These are phyloP conservation scores for Oryza officinalis DNA, from an alignment of 176 grass and related monocot species.

Conservation along the genomic window DNA sequence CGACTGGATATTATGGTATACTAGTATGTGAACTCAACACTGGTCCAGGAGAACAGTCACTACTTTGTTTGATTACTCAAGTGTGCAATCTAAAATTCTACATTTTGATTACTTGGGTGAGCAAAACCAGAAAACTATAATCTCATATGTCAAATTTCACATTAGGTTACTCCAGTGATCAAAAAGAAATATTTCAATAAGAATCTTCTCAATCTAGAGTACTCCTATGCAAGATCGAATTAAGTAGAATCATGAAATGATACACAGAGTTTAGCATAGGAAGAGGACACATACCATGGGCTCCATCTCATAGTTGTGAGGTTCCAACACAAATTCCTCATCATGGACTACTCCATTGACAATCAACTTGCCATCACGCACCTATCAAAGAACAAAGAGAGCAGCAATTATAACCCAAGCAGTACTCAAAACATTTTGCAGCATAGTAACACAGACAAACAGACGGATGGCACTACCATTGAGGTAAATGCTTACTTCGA, in stretches of 20 bases:
- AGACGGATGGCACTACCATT: constrained; percentile 37
- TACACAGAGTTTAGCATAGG: background rate
- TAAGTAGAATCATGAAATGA: background rate
- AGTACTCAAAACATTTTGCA: constrained; percentile 21
- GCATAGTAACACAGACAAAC: constrained; percentile 2
- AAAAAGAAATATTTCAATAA: background rate
- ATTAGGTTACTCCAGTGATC: background rate
- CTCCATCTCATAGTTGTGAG: constrained; percentile 75
- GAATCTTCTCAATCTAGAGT: background rate
- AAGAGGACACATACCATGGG: constrained; percentile 57
- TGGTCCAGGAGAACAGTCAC: background rate
- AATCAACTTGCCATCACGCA: constrained; percentile 79
- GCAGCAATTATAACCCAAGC: constrained; percentile 21
- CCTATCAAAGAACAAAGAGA: constrained; percentile 52
- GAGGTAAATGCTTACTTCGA: constrained; percentile 75
- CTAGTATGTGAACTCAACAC: background rate
- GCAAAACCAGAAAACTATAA: background rate
- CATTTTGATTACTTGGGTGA: background rate
- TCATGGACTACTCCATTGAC: constrained; percentile 74
- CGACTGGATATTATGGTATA: no score
- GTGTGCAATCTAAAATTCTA: background rate
- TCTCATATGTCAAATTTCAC: background rate
- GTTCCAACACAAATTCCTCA: constrained; percentile 86
- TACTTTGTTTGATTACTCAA: background rate
- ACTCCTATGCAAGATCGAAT: background rate